phyloP scores from a whole-genome alignment of 352 stramenopile species.

The Phytophthora podocarpi region DNA sequence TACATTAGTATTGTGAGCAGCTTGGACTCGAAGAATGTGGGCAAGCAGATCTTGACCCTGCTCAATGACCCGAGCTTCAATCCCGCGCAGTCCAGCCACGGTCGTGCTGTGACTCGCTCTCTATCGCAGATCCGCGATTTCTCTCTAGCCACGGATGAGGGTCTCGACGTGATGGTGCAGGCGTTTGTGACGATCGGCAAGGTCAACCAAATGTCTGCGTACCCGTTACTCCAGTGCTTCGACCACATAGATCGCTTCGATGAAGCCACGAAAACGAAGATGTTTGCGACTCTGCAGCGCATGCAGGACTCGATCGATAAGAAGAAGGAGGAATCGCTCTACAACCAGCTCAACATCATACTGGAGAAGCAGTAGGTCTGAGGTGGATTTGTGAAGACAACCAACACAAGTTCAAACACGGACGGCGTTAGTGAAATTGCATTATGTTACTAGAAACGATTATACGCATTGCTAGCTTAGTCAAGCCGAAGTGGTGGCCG shows the following conservation, averaged over 20 bases:
- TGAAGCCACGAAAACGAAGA: conserved; percentile 43
- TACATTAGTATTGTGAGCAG: conserved; percentile 82
- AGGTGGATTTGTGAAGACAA: too few relatives aligned
- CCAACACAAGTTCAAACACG: too few relatives aligned
- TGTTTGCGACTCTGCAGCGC: not conserved
- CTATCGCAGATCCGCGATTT: conserved; percentile 80
- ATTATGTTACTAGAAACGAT: conserved; percentile 33
- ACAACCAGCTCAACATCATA: conserved; percentile 89
- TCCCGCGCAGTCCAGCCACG: conserved; percentile 73
- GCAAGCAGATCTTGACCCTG: conserved; percentile 73
- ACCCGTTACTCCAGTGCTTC: conserved; percentile 30
- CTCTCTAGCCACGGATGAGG: conserved; percentile 78
- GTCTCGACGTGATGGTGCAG: conserved; percentile 49
- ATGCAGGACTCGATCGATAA: conserved; percentile 83
- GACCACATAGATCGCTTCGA: too few relatives aligned
- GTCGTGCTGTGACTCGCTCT: conserved; percentile 61
- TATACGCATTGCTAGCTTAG: conserved; percentile 18
- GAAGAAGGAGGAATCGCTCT: conserved; percentile 83
- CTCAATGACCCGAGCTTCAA: conserved; percentile 75
- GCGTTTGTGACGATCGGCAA: not conserved
- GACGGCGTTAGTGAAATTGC: conserved; percentile 7
- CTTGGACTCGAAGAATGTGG: conserved; percentile 65
- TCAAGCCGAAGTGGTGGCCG: conserved; percentile 31
- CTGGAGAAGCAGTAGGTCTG: conserved; percentile 84
- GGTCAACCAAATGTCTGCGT: conserved; percentile 87